Evolutionary conservation across 352 stramenopile species (phyloP).

Genomic region (Pythium dissimile): DNA sequence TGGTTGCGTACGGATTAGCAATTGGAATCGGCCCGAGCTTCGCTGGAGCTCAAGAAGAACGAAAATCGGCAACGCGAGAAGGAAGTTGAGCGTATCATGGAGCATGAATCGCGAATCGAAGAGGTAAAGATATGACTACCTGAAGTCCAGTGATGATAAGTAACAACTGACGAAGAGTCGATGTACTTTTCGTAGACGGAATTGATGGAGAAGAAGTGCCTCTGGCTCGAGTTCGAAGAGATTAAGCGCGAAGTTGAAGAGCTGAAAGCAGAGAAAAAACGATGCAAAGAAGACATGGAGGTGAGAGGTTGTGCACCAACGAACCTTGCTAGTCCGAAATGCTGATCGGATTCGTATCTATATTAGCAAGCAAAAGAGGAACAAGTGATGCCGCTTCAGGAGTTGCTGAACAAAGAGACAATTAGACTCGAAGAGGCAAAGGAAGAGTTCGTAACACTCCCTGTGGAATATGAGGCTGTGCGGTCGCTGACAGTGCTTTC

Average conservation of each 20-base stretch:
- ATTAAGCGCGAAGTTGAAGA: constrained; percentile 63
- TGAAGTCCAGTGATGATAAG: not conserved
- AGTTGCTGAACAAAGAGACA: constrained; percentile 65
- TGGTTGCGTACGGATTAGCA: constrained; percentile 27
- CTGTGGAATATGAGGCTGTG: not conserved
- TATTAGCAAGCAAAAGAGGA: constrained; percentile 61
- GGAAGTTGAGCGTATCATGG: constrained; percentile 80
- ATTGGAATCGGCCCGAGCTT: constrained; percentile 53
- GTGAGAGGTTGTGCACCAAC: constrained; percentile 25
- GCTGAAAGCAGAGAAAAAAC: constrained; percentile 65
- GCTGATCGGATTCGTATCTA: not conserved
- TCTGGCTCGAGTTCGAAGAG: constrained; percentile 85
- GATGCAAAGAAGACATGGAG: constrained; percentile 63
- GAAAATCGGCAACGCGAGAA: constrained; percentile 80
- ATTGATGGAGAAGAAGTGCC: constrained; percentile 84
- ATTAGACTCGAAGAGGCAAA: constrained; percentile 63
- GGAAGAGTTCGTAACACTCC: constrained; percentile 35
- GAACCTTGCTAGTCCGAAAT: too few relatives aligned
- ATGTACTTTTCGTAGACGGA: constrained; percentile 39
- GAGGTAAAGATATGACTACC: constrained; percentile 32
- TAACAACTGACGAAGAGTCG: not conserved
- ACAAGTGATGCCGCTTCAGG: constrained; percentile 56
- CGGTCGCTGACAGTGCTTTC: not conserved
- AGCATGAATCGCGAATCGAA: constrained; percentile 75
- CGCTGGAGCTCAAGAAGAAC: constrained; percentile 80